Conservation (phyloP, 139 green algal genomes). For the Penium margaritaceum region DNA sequence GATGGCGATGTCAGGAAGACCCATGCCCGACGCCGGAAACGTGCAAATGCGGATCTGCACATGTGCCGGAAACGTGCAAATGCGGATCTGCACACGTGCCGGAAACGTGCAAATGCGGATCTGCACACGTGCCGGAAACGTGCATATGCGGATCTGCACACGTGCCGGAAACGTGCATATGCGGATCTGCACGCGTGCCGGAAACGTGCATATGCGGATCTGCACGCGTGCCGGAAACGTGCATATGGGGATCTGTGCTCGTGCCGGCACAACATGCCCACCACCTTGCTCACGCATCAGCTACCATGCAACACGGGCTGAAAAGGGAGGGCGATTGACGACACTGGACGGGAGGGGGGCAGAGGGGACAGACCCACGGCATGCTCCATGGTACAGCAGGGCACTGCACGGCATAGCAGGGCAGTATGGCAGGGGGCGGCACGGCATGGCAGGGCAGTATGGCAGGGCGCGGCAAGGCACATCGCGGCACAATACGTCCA, state of each 20-base stretch:
- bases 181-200: too few species aligned
- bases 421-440: not conserved
- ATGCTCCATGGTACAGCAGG: not conserved
- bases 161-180: too few species aligned
- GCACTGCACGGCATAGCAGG: not conserved
- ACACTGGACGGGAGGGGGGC: not conserved
- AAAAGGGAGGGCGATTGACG: not conserved
- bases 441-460: not conserved
- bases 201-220: too few species aligned
- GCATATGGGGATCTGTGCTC: constrained; percentile 19
- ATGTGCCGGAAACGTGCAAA: not conserved
- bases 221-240: constrained; percentile 23
- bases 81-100: not conserved
- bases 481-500: not conserved
- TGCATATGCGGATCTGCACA: too few species aligned
- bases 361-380: not conserved
- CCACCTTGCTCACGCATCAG: constrained; percentile 3
- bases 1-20: constrained; percentile 8
- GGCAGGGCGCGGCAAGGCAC: too few species aligned
- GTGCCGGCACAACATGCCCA: not conserved
- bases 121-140: too few species aligned
- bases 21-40: constrained; percentile 5
- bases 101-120: too few species aligned
- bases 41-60: constrained; percentile 19
- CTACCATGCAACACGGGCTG: not conserved